Evolutionary conservation across 495 filamentous ascomycete species (phyloP), one percentile per base, ranked within the genome.

Genomic region (Trichocladium antarcticum): DNA sequence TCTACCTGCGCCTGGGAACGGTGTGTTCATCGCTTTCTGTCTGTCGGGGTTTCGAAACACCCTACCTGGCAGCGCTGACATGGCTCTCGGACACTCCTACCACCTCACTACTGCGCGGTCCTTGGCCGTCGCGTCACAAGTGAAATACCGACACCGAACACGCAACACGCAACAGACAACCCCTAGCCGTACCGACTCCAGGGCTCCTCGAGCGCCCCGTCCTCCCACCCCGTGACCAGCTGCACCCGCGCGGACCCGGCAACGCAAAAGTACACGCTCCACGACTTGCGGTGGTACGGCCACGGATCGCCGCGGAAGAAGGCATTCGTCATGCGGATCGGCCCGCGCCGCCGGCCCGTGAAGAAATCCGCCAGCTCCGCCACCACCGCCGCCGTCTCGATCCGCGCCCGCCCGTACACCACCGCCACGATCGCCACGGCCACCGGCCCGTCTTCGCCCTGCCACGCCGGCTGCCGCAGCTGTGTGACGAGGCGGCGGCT

Each of bases 61-160:
- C n/a, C n/a, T n/a, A n/a, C n/a, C n/a, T n/a, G n/a, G n/a, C n/a
- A n/a, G n/a, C n/a, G n/a, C n/a, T n/a, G n/a, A n/a, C n/a, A n/a
- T n/a, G n/a, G n/a, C n/a, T n/a, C n/a, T n/a, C n/a, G n/a, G n/a
- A n/a, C n/a, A n/a, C n/a, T n/a, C n/a, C n/a, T n/a, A n/a, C n/a
- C n/a, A n/a, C n/a, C n/a, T n/a, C n/a, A n/a, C n/a, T n/a, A n/a
- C n/a, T n/a, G n/a, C n/a, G n/a, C n/a, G n/a, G n/a, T n/a, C n/a
- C n/a, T n/a, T n/a, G n/a, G n/a, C n/a, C n/a, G n/a, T n/a, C n/a
- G n/a, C n/a, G n/a, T n/a, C n/a, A n/a, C n/a, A n/a, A n/a, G n/a
- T n/a, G n/a, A n/a, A n/a, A n/a, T n/a, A n/a, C 1, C 56, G 45
- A 6, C 69, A 66, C 0, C 67, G 67, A 11, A 60, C 51, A 7